Percentiles rank a stretch among this genome's conserved stretches.
phyloP scores from a whole-genome alignment of 2,329 filamentous ascomycete species.

The Colletotrichum lentis region DNA sequence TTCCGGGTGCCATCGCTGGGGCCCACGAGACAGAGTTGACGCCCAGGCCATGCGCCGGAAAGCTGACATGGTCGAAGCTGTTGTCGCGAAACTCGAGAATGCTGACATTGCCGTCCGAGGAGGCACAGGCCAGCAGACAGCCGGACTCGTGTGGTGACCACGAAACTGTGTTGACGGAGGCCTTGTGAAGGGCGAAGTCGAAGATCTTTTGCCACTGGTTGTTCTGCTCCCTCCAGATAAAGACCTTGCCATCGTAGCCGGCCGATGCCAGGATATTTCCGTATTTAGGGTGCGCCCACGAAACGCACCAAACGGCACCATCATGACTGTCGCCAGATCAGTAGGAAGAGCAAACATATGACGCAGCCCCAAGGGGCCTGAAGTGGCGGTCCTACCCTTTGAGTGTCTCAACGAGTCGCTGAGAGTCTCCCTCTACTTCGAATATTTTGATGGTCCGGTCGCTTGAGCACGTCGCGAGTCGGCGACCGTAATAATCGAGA shows the following conservation, averaged over 20 bases:
- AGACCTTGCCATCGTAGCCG: slow-evolving; percentile 96
- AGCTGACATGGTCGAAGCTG: slow-evolving; percentile 86
- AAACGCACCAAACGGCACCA: slow-evolving; percentile 96
- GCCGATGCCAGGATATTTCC: slow-evolving; percentile 96
- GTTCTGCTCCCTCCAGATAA: slow-evolving; percentile 94
- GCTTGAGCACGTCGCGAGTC: slow-evolving; percentile 95
- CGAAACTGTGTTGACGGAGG: slow-evolving; percentile 93
- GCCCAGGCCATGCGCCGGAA: slow-evolving; percentile 90
- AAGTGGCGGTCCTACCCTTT: slow-evolving; percentile 73
- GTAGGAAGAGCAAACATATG: not conserved
- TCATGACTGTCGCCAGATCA: slow-evolving; percentile 73
- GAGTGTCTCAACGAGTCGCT: slow-evolving; percentile 88
- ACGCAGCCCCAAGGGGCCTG: not conserved
- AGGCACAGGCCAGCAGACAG: slow-evolving; percentile 93
- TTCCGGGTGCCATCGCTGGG: slow-evolving; percentile 82
- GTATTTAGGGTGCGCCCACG: slow-evolving; percentile 98
- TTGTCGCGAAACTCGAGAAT: slow-evolving; percentile 98
- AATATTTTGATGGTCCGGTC: slow-evolving; percentile 99
- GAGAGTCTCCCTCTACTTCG: slow-evolving; percentile 92
- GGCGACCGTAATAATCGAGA: slow-evolving; percentile 96
- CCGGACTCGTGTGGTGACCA: slow-evolving; percentile 98
- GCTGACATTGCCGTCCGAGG: slow-evolving; percentile 89
- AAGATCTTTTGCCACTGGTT: slow-evolving; percentile 85
- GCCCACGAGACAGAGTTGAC: slow-evolving; percentile 98
- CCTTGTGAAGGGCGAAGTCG: slow-evolving; percentile 92